Conservation (phyloP, 768 basidiomycete genomes). For the Pleurotus ostreatus region DNA sequence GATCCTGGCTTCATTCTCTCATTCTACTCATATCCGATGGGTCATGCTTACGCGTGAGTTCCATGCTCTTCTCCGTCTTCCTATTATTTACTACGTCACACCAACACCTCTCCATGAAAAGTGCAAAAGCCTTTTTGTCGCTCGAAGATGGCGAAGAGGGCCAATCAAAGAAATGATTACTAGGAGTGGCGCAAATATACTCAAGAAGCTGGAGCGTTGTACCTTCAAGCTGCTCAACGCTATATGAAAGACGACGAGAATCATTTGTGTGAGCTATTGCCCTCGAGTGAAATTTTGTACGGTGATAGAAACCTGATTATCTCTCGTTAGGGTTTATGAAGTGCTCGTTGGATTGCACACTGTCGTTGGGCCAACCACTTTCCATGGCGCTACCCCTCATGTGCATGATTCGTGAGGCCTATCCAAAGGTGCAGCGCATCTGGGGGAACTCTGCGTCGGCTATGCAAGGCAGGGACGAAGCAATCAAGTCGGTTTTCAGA, state of each 20-base stretch:
- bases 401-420: slow-evolving; percentile 15
- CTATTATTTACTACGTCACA: not conserved
- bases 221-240: slow-evolving; percentile 25
- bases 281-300: not conserved
- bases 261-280: slow-evolving; percentile 15
- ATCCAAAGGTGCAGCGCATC: slow-evolving; percentile 19
- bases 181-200: slow-evolving; percentile 13
- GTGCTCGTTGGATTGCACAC: too few relatives aligned
- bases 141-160: slow-evolving; percentile 15
- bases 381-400: slow-evolving; percentile 14
- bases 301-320: too few relatives aligned
- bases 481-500: not conserved
- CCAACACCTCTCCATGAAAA: slow-evolving; percentile 1
- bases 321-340: too few relatives aligned
- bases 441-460: slow-evolving; percentile 18
- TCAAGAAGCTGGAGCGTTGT: slow-evolving; percentile 21
- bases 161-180: slow-evolving; percentile 12
- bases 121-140: slow-evolving; percentile 26
- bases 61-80: not conserved
- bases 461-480: not conserved
- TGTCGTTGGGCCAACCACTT: too few relatives aligned
- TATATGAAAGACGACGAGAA: slow-evolving; percentile 36
- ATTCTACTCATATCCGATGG: slow-evolving; percentile 34
- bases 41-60: slow-evolving; percentile 31
- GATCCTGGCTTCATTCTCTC: slow-evolving; percentile 29